Evolutionary conservation across 371 early-diverging fungal species (phyloP).

Genomic region (Syncephalis fuscata): DNA sequence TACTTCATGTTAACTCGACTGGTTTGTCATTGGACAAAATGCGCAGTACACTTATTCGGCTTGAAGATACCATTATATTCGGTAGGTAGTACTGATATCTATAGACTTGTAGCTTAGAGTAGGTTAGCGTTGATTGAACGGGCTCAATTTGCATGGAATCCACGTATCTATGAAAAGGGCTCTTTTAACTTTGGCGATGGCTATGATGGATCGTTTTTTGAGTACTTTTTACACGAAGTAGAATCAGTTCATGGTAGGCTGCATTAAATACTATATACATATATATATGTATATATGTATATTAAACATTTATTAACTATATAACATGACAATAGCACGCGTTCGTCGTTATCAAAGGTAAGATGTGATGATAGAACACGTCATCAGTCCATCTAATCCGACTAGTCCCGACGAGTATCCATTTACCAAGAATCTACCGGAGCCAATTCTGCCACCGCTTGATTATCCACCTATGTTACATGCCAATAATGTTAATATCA

Average conservation of each 20-base stretch:
- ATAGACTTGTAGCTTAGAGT: too few species aligned
- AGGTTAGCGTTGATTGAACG: constrained; percentile 91
- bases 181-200: constrained; percentile 38
- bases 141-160: constrained; percentile 76
- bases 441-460: constrained; percentile 70
- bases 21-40: constrained; percentile 29
- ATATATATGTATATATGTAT: too few species aligned
- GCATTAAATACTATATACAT: too few species aligned
- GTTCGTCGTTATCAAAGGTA: constrained; percentile 63
- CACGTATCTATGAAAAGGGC: constrained; percentile 50
- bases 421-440: constrained; percentile 63
- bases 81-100: too few species aligned
- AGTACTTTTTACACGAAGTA: constrained; percentile 76
- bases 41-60: constrained; percentile 56
- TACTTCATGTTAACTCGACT: not conserved
- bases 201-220: constrained; percentile 65
- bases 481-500: constrained; percentile 69
- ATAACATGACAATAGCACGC: constrained; percentile 36
- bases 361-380: not conserved
- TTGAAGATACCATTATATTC: constrained; percentile 93
- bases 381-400: not conserved
- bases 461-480: constrained; percentile 53
- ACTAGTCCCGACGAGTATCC: constrained; percentile 89
- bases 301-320: too few species aligned
- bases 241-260: constrained; percentile 76